Conservation (phyloP, 2,329 filamentous ascomycete genomes). For the Penicillium sp. region DNA sequence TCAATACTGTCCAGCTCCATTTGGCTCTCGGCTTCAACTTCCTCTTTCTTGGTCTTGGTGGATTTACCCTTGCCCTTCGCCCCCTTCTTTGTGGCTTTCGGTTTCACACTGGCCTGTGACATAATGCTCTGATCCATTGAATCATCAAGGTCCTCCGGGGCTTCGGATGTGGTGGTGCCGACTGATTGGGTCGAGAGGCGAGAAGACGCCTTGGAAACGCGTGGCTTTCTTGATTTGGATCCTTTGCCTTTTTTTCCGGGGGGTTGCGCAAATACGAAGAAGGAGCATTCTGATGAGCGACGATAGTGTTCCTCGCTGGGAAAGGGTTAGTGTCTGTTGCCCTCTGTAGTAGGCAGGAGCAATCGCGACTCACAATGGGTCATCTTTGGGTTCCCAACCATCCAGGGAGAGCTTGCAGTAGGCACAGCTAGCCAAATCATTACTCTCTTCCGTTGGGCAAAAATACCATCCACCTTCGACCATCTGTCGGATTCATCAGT, state of each 20-base stretch:
- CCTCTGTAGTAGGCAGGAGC: slow-evolving; percentile 13
- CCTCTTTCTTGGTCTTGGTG: slow-evolving; percentile 40
- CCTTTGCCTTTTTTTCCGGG: slow-evolving; percentile 59
- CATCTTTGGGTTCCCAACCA: slow-evolving; percentile 91
- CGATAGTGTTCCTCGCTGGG: slow-evolving; percentile 79
- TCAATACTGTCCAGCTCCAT: slow-evolving; percentile 32
- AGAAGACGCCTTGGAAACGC: slow-evolving; percentile 67
- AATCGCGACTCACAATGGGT: slow-evolving; percentile 68
- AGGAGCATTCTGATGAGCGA: slow-evolving; percentile 75
- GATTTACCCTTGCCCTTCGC: slow-evolving; percentile 37
- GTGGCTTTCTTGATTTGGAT: slow-evolving; percentile 53
- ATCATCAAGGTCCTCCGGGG: slow-evolving; percentile 48
- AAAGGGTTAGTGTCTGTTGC: slow-evolving; percentile 11
- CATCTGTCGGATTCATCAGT: slow-evolving; percentile 55
- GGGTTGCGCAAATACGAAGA: slow-evolving; percentile 67
- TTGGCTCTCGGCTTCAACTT: slow-evolving; percentile 45
- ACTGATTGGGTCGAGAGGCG: slow-evolving; percentile 58
- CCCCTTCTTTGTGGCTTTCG: slow-evolving; percentile 53
- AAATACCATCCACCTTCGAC: slow-evolving; percentile 93
- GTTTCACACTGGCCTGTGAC: slow-evolving; percentile 47
- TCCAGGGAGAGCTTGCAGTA: slow-evolving; percentile 90
- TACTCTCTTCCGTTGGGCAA: slow-evolving; percentile 76
- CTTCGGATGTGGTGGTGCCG: slow-evolving; percentile 46
- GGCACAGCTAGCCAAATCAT: slow-evolving; percentile 86
- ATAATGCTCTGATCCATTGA: slow-evolving; percentile 60